A percentile compares a stretch with the other conserved stretches of the same genome.
These are phyloP conservation scores for Raffaelea arxii DNA, from an alignment of 2,329 filamentous ascomycete genomes.

Conservation along the genomic window DNA sequence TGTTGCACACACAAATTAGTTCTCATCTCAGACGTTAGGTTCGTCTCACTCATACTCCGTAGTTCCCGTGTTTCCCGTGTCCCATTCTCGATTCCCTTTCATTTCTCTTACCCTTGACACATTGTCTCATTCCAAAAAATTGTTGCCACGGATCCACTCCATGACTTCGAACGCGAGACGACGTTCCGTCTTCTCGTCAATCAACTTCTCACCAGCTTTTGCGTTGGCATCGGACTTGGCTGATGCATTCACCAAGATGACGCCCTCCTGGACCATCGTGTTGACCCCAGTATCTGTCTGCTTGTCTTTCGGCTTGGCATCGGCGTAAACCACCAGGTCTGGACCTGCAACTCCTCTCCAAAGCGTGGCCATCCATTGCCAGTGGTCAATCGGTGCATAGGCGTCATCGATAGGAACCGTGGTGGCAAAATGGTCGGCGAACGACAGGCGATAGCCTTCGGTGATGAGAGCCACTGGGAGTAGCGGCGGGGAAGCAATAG, in stretches of 20 bases:
- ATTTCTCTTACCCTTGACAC: too few species aligned
- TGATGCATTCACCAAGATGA: conserved; percentile 45
- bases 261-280: conserved; percentile 27
- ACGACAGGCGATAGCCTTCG: conserved; percentile 68
- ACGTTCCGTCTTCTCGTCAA: conserved; percentile 62
- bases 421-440: conserved; percentile 66
- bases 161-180: conserved; percentile 79
- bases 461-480: conserved; percentile 68
- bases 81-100: too few species aligned
- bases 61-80: too few species aligned
- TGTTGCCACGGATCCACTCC: conserved; percentile 60
- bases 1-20: too few species aligned
- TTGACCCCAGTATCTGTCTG: conserved; percentile 24
- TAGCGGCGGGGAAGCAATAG: too few species aligned
- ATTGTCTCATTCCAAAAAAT: too few species aligned
- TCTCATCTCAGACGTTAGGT: too few species aligned
- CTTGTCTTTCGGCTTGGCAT: conserved; percentile 28
- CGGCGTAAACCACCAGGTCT: conserved; percentile 61
- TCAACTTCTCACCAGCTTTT: conserved; percentile 14
- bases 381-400: conserved; percentile 81
- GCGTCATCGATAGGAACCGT: conserved; percentile 64
- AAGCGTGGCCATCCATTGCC: conserved; percentile 93
- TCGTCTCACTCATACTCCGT: too few species aligned
- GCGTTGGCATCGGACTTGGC: conserved; percentile 17
- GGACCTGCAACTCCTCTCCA: conserved; percentile 82